Evolutionary conservation across 192 early-diverging fungal genomes (phyloP).

Genomic region (Entomortierella chlamydospora): DNA sequence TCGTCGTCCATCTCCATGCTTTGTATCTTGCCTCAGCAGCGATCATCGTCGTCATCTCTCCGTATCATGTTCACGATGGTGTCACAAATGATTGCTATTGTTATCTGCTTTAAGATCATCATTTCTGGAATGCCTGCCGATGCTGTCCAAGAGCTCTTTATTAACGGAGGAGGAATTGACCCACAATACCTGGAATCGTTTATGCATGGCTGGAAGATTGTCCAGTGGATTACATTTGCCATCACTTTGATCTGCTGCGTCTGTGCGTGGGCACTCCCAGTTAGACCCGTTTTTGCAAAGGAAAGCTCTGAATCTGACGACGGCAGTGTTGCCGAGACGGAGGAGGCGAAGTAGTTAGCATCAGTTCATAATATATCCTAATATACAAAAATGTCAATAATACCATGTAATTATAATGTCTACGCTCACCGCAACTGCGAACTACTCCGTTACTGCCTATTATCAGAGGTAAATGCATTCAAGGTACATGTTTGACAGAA

Average conservation of each 20-base stretch:
- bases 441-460: too few species aligned
- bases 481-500: too few species aligned
- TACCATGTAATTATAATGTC: neutral
- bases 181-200: conserved; percentile 36
- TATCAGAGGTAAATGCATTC: too few species aligned
- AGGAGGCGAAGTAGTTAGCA: too few species aligned
- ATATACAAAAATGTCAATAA: too few species aligned
- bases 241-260: conserved; percentile 43
- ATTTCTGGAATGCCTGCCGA: conserved; percentile 46
- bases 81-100: conserved; percentile 53
- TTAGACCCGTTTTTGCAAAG: conserved; percentile 29
- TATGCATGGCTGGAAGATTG: conserved; percentile 47
- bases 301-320: too few species aligned
- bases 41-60: conserved; percentile 42
- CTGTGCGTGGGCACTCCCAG: conserved; percentile 31
- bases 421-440: too few species aligned
- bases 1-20: conserved; percentile 50
- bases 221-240: conserved; percentile 43
- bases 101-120: conserved; percentile 52
- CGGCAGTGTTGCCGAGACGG: too few species aligned
- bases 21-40: conserved; percentile 49
- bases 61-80: conserved; percentile 55
- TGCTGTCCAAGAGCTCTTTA: conserved; percentile 46
- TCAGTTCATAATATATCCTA: too few species aligned
- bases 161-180: conserved; percentile 46